Base-by-base conservation (phyloP, 345 rosid genomes). In the Moringa oleifera region DNA sequence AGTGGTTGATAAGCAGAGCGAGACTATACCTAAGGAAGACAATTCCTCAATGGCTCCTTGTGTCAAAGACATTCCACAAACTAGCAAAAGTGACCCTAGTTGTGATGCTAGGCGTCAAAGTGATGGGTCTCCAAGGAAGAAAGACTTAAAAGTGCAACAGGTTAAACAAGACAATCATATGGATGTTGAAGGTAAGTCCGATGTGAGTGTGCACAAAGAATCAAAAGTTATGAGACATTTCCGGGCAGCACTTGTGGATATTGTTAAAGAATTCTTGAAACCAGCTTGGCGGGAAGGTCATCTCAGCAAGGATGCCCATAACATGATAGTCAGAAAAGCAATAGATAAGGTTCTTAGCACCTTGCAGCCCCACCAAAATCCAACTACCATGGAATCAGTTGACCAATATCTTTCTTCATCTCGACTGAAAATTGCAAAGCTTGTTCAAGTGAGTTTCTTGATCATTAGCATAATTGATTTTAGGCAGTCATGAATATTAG, bases 211-310 rank as follows among this genome's bases (percentile, higher is more conserved):
- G 45, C 64, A 24, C 23, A 71, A 74, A 62, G 89, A 85, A 55
- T 70, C 87, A 20, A 90, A 81, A 82, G 73, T 71, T 17, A 61
- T 55, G 65, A 85, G 81, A 76, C 81, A 74, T 53, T 85, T 90
- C 65, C 83, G 88, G 58, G 69, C 73, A 62, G 83, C 76, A 56
- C 84, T 90, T 58, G 74, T 90, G 57, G 95, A 85, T 53, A 74
- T 70, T 46, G 73, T 88, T 20, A 90, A 88, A 65, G 95, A 85
- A 51, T 59, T 85, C 62, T 62, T 90, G 79, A 86, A 83, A 78
- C 99, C 99, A 36, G 54, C 73, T 25, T 94, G 99, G 99, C 86
- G 79, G 25, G 89, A 84, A 25, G 96, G 97, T 56, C 87, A 69
- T 72, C 83, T 94, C 36, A 85, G 77, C 79, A 88, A 87, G 82